Conservation (phyloP, 2,329 filamentous ascomycete genomes). For the Hortaea werneckii region DNA sequence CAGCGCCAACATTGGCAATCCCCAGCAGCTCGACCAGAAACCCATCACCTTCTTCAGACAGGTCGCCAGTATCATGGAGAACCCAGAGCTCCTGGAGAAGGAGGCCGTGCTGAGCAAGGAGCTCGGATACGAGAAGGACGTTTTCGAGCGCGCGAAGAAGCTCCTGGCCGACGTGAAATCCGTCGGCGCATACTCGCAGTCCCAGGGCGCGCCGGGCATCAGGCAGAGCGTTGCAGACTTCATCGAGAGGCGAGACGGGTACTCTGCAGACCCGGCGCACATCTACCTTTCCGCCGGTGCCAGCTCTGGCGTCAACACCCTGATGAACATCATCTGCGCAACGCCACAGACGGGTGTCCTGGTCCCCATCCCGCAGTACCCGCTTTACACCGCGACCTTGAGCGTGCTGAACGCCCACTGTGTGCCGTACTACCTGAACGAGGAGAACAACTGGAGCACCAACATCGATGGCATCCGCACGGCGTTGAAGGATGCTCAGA, state of each 20-base stretch:
- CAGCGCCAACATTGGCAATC: slow-evolving; percentile 97
- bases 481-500: slow-evolving; percentile 63
- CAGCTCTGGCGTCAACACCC: slow-evolving; percentile 87
- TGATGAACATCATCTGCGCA: slow-evolving; percentile 81
- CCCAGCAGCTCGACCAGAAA: slow-evolving; percentile 97
- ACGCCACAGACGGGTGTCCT: slow-evolving; percentile 69
- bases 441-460: slow-evolving; percentile 78
- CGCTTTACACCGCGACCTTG: slow-evolving; percentile 90
- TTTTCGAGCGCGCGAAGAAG: slow-evolving; percentile 70
- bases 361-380: slow-evolving; percentile 94
- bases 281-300: slow-evolving; percentile 90
- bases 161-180: slow-evolving; percentile 76
- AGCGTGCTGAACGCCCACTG: slow-evolving; percentile 72
- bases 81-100: slow-evolving; percentile 74
- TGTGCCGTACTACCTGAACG: slow-evolving; percentile 91
- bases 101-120: slow-evolving; percentile 64
- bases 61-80: slow-evolving; percentile 85
- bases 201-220: slow-evolving; percentile 76
- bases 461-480: slow-evolving; percentile 67
- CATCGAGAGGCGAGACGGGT: slow-evolving; percentile 81
- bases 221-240: slow-evolving; percentile 85
- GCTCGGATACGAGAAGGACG: slow-evolving; percentile 83
- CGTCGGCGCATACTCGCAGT: slow-evolving; percentile 93
- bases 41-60: slow-evolving; percentile 99
- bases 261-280: slow-evolving; percentile 65